Conservation (phyloP, 2,329 filamentous ascomycete genomes). For the Sclerotinia glacialis region DNA sequence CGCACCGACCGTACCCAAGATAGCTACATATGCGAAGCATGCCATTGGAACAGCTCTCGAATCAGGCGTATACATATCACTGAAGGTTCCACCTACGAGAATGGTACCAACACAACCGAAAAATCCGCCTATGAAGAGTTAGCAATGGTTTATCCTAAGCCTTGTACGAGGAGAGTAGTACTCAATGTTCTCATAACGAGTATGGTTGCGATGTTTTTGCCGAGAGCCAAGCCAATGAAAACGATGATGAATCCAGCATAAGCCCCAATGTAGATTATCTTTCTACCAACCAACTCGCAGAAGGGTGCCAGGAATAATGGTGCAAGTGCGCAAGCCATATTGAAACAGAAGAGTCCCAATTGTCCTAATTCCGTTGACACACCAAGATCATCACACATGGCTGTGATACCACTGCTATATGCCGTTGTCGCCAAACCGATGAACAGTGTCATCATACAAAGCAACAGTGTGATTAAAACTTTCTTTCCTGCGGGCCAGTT, state of each 20-base stretch:
- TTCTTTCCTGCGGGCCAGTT: constrained; percentile 49
- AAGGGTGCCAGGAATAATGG: constrained; percentile 86
- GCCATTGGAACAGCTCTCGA: constrained; percentile 86
- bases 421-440: constrained; percentile 54
- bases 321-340: constrained; percentile 74
- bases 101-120: constrained; percentile 68
- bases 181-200: constrained; percentile 62
- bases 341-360: constrained; percentile 65
- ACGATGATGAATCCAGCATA: constrained; percentile 41
- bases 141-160: neutral
- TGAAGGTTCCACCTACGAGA: constrained; percentile 79
- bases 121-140: constrained; percentile 51
- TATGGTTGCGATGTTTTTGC: constrained; percentile 67
- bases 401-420: constrained; percentile 49
- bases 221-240: constrained; percentile 65
- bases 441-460: constrained; percentile 53
- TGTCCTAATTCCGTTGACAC: constrained; percentile 46
- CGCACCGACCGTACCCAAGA: constrained; percentile 70
- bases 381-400: constrained; percentile 47
- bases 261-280: constrained; percentile 73
- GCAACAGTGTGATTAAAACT: constrained; percentile 46
- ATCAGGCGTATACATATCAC: constrained; percentile 75
- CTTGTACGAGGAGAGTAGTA: constrained; percentile 37
- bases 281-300: constrained; percentile 79
- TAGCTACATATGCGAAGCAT: constrained; percentile 68